Evolutionary conservation across 768 basidiomycete species (phyloP).

Genomic region (Suillus alpinus): DNA sequence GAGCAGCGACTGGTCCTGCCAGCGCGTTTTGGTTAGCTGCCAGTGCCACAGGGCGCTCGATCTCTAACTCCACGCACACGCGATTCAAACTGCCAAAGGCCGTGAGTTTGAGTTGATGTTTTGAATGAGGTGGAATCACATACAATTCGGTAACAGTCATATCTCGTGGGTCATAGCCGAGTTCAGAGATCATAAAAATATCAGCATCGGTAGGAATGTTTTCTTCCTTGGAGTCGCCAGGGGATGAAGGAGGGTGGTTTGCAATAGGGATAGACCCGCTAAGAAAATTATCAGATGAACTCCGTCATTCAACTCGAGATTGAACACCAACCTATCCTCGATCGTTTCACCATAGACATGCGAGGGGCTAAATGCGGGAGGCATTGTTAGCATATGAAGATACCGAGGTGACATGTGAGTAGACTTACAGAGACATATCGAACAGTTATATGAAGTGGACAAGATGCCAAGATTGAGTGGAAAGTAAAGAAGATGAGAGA

Average conservation of each 20-base stretch:
- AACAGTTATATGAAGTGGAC: no score
- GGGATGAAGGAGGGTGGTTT: no score
- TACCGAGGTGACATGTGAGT: not conserved
- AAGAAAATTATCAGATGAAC: not conserved
- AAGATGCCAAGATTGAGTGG: not conserved
- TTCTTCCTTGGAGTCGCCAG: no score
- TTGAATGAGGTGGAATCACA: not conserved
- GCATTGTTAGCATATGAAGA: not conserved
- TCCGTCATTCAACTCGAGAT: not conserved
- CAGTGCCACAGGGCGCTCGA: not conserved
- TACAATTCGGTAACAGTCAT: not conserved
- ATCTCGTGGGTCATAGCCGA: no score
- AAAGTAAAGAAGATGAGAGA: not conserved
- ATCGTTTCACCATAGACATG: not conserved
- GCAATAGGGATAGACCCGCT: not conserved
- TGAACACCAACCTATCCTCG: not conserved
- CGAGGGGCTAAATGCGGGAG: not conserved
- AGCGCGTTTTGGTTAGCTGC: not conserved
- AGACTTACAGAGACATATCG: not conserved
- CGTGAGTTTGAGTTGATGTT: not conserved
- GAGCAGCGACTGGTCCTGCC: not conserved
- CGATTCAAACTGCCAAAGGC: not conserved
- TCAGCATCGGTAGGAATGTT: no score
- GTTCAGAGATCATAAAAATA: no score
- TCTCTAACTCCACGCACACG: no score